These are phyloP conservation scores for Colletotrichum acutatum DNA, from an alignment of 2,329 filamentous ascomycete species.

Conservation along the genomic window DNA sequence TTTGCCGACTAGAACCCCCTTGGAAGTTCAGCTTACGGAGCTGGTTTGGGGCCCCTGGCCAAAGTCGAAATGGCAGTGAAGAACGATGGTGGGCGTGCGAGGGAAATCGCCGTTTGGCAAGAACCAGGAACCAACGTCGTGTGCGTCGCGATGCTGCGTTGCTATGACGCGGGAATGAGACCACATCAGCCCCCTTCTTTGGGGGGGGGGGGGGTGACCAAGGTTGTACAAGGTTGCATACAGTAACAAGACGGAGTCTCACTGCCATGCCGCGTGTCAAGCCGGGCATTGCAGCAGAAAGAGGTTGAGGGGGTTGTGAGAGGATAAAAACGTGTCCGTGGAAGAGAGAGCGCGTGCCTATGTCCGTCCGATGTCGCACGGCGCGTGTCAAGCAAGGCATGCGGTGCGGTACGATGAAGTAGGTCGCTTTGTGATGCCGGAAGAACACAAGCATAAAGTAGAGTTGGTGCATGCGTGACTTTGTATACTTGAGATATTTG, in stretches of 20 bases:
- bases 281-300: background rate
- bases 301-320: background rate
- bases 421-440: background rate
- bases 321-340: background rate
- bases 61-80: constrained; percentile 12
- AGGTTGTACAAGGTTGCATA: constrained; percentile 13
- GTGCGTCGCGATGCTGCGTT: constrained; percentile 11
- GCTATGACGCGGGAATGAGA: constrained; percentile 28
- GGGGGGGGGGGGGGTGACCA: background rate
- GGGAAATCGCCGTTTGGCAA: constrained; percentile 5
- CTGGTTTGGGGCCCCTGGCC: constrained; percentile 11
- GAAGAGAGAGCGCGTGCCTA: background rate
- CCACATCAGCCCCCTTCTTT: constrained; percentile 6
- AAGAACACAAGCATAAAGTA: constrained; percentile 33
- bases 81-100: background rate
- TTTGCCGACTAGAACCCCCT: background rate
- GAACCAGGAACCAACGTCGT: constrained; percentile 3
- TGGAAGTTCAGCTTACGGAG: background rate
- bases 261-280: background rate
- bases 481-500: background rate
- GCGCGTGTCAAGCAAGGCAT: background rate
- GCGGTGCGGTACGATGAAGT: background rate
- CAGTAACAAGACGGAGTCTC: background rate
- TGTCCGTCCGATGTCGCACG: background rate
- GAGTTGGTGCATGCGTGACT: constrained; percentile 25